Percentiles rank a stretch among this genome's conserved stretches.
Conservation (phyloP, 208 protist genomes). For the Porcisia hertigi region DNA sequence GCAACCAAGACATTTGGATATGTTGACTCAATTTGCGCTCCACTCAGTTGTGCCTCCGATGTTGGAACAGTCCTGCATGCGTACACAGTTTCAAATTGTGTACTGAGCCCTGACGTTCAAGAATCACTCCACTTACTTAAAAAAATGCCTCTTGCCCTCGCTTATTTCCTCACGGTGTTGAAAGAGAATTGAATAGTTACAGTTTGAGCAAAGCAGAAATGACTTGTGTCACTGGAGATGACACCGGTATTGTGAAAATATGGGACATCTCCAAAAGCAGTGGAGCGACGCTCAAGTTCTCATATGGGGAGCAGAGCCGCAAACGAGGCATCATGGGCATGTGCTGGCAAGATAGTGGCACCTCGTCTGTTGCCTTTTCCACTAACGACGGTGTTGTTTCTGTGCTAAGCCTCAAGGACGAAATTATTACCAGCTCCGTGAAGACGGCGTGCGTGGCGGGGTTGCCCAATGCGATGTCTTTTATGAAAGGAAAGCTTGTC, state of each 20-base stretch:
- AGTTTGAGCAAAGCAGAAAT: slow-evolving; percentile 22
- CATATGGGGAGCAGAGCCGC: slow-evolving; percentile 70
- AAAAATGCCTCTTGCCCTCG: no score
- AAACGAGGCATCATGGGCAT: slow-evolving; percentile 65
- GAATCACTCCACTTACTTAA: no score
- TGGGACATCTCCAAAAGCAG: slow-evolving; percentile 81
- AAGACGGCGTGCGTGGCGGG: slow-evolving; percentile 46
- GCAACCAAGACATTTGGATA: no score
- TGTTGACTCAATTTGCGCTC: no score
- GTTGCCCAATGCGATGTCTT: slow-evolving; percentile 61
- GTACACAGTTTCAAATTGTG: no score
- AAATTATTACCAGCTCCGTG: slow-evolving; percentile 30
- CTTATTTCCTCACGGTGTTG: no score
- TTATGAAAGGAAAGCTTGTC: slow-evolving; percentile 59
- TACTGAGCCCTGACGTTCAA: no score
- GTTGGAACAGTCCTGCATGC: no score
- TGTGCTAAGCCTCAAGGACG: slow-evolving; percentile 42
- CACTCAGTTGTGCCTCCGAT: no score
- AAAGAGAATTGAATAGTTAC: background rate
- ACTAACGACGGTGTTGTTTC: slow-evolving; percentile 66
- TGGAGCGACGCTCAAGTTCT: slow-evolving; percentile 62
- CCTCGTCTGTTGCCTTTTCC: slow-evolving; percentile 59
- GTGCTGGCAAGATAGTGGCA: slow-evolving; percentile 73
- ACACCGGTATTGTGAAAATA: slow-evolving; percentile 83
- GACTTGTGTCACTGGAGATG: slow-evolving; percentile 83